A percentile compares a stretch with the other conserved stretches of the same genome.
Evolutionary conservation across 2,329 filamentous ascomycete species (phyloP).

Genomic region (Sarocladium brachiariae): DNA sequence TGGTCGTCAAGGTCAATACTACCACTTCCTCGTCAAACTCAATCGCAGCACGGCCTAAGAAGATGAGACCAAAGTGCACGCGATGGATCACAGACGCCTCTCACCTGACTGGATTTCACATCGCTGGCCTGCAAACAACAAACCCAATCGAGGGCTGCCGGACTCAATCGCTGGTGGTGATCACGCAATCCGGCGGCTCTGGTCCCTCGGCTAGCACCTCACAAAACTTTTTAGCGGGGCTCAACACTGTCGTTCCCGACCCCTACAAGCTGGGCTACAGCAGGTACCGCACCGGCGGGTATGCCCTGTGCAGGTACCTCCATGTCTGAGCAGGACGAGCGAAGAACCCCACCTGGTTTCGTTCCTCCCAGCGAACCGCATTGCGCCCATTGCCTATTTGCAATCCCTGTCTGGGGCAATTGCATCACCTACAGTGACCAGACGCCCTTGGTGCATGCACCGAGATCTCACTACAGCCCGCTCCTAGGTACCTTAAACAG

Average conservation of each 20-base stretch:
- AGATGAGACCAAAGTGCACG: no score
- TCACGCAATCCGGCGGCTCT: slow-evolving; percentile 10
- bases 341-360: slow-evolving; percentile 6
- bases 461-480: no score
- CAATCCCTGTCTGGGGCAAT: slow-evolving; percentile 7
- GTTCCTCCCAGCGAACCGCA: slow-evolving; percentile 7
- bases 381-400: slow-evolving; percentile 6
- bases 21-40: no score
- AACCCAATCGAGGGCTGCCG: neutral
- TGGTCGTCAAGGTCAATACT: no score
- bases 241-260: neutral
- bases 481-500: no score
- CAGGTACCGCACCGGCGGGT: no score
- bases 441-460: no score
- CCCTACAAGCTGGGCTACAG: neutral
- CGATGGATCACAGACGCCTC: no score
- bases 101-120: no score
- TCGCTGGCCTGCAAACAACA: no score
- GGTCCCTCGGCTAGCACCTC: slow-evolving; percentile 9
- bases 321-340: neutral
- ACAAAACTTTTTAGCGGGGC: slow-evolving; percentile 10
- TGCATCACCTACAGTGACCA: neutral
- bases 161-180: neutral
- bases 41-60: no score
- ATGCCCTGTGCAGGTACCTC: no score